These are phyloP conservation scores for Salicornia ramosissima DNA, from an alignment of 148 eudicot genomes.

Conservation along the genomic window DNA sequence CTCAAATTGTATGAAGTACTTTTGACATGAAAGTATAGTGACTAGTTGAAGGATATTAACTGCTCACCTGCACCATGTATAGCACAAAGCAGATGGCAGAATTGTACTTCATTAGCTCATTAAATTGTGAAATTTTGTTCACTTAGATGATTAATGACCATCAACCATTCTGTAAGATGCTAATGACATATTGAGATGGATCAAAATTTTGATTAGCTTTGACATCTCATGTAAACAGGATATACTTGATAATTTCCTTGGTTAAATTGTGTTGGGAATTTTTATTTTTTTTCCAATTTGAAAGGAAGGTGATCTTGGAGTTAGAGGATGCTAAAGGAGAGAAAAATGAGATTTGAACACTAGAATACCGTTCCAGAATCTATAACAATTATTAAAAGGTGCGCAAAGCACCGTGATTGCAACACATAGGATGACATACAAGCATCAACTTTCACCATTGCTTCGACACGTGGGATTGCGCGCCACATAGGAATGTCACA, in stretches of 20 bases:
- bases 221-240: not conserved
- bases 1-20: not conserved
- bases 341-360: no score
- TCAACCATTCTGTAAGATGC: not conserved
- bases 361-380: no score
- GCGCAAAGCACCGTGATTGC: no score
- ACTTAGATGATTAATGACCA: not conserved
- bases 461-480: no score
- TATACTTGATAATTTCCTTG: not conserved
- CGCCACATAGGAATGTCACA: no score
- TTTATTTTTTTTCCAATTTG: no score
- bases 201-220: not conserved
- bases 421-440: no score
- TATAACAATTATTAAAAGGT: no score
- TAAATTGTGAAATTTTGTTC: not conserved
- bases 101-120: not conserved
- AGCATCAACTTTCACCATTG: no score
- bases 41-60: conserved; percentile 1
- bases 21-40: not conserved
- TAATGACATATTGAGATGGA: not conserved
- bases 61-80: conserved; percentile 21
- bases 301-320: no score
- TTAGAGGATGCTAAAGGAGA: no score
- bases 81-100: conserved; percentile 4
- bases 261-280: no score